Evolutionary conservation across 768 basidiomycete species (phyloP), one percentile per base, ranked within the genome.

Genomic region (Phlebiopsis flavidoalba): DNA sequence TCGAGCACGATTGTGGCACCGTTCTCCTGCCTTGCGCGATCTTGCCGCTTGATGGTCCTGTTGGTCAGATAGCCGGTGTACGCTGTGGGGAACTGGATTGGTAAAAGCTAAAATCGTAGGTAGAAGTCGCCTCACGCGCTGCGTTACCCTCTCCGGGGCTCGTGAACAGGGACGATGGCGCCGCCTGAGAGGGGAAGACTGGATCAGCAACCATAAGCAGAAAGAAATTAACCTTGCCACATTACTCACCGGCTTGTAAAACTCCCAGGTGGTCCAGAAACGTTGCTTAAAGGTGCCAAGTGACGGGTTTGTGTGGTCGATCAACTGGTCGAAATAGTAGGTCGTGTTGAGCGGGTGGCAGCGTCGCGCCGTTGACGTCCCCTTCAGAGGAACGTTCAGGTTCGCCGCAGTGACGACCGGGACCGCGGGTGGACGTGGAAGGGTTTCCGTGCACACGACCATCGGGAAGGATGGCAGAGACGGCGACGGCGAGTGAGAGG

Each of bases 261-360:
- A 87, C 69, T 89, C 84, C 71, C 77, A 87, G 33, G 83, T 83
- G 61, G 82, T 77, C 87, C 87, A 90, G 71, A 80, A 90, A 37
- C 89, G 81, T 72, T 90, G 89, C 68, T 83, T 76, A 73, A 91
- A 91, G n/a, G 87, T 90, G 19, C 89, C 89, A 21, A 82, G 73
- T 26, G 77, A 73, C n/a, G 86, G 83, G 62, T 83, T 72, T 36
- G 69, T 77, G 68, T 83, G 83, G 66, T 83, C 80, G 60, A 87
- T 73, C 53, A 77, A 67, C 62, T 78, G 76, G 65, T 87, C 80
- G 66, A 88, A 88, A 60, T 69, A 71, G 70, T 83, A 88, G 5
- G 76, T 69, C 31, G 68, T 70, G 65, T 69, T 68, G 59, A 71
- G 67, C 53, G 69, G n/a, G 66, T 33, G 68, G 74, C 14, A 76